phyloP scores from a whole-genome alignment of 257 asterid genomes.

The Solanum stenotomum region DNA sequence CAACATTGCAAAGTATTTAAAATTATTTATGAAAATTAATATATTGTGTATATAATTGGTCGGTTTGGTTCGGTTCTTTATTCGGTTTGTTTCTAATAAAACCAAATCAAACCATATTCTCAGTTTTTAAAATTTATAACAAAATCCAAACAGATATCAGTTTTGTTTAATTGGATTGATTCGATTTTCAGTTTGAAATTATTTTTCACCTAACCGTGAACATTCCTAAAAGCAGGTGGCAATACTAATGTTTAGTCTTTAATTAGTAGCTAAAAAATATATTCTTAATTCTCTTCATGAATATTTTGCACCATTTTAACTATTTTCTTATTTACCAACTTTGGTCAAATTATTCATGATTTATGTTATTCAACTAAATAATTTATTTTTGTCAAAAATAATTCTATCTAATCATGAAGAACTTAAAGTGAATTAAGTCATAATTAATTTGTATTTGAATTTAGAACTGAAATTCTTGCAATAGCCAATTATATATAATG shows the following conservation, averaged over 20 bases:
- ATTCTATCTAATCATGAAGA: neutral
- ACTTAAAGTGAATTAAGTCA: neutral
- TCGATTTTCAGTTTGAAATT: neutral
- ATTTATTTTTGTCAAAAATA: neutral
- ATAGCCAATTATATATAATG: neutral
- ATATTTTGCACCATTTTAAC: neutral
- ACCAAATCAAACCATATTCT: neutral
- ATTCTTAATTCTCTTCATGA: neutral
- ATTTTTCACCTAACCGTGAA: neutral
- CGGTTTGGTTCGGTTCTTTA: neutral
- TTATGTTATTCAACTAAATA: neutral
- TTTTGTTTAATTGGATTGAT: neutral
- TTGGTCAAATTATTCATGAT: neutral
- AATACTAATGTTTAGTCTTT: neutral
- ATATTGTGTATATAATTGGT: neutral
- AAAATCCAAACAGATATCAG: neutral
- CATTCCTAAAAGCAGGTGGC: neutral
- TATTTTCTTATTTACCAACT: neutral
- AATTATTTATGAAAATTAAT: neutral
- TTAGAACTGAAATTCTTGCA: neutral
- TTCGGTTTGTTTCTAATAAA: neutral
- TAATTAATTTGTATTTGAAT: neutral
- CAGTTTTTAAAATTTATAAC: neutral
- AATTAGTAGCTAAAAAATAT: neutral
- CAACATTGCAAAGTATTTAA: neutral